These are phyloP conservation scores for Phytophthora cactorum DNA, from an alignment of 352 stramenopile genomes.

Conservation along the genomic window DNA sequence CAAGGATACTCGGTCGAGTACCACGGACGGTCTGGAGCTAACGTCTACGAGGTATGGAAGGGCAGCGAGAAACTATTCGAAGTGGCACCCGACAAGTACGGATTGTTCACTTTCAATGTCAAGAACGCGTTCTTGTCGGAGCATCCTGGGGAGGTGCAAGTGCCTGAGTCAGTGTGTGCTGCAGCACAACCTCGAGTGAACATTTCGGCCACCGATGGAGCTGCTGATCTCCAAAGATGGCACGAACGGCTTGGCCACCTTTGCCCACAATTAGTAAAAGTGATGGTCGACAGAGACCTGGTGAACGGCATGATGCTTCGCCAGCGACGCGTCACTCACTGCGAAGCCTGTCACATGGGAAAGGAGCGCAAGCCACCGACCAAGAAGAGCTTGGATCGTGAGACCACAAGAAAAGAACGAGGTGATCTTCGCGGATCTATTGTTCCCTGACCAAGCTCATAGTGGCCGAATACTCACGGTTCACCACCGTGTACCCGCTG, in stretches of 20 bases:
- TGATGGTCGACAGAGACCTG: neutral
- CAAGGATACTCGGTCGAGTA: neutral
- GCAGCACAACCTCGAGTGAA: neutral
- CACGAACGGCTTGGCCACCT: neutral
- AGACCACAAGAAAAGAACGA: neutral
- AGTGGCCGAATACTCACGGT: neutral
- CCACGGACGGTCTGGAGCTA: neutral
- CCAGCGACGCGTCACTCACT: neutral
- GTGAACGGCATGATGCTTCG: neutral
- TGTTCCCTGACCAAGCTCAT: neutral
- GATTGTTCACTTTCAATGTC: neutral
- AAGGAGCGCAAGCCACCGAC: neutral
- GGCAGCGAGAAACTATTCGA: neutral
- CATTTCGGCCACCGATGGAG: neutral
- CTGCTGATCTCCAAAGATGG: slow-evolving; percentile 8
- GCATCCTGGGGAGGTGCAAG: neutral
- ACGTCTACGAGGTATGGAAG: neutral
- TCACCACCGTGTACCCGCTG: neutral
- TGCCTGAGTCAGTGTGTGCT: neutral
- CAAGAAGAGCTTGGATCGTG: neutral
- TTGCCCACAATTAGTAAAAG: neutral
- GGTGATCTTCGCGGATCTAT: neutral
- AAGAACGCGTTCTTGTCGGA: neutral
- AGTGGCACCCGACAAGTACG: neutral
- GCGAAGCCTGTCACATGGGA: neutral